phyloP scores from a whole-genome alignment of 495 filamentous ascomycete species.

The Neurospora sp. region DNA sequence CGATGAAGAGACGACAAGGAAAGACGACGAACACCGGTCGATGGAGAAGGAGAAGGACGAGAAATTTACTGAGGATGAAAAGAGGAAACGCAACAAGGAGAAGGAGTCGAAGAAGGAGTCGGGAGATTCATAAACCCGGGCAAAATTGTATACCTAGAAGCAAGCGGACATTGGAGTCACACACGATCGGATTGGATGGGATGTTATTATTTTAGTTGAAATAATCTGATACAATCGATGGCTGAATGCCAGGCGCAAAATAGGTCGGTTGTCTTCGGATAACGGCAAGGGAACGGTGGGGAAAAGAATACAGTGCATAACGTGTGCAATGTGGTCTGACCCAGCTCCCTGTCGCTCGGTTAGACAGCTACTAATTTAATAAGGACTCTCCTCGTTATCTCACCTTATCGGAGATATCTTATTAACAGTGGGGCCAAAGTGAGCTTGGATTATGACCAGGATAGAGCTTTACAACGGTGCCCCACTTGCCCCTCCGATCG shows the following conservation, averaged over 20 bases:
- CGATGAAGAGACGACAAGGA: conserved; percentile 47
- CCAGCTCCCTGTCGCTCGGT: not conserved
- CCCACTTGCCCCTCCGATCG: not conserved
- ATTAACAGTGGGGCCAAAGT: not conserved
- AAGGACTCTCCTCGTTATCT: accelerated
- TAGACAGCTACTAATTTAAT: not conserved
- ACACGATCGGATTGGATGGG: not conserved
- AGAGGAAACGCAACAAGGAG: conserved; percentile 27
- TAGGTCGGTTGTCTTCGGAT: not conserved
- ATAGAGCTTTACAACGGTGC: not conserved
- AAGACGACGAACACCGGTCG: conserved; percentile 13
- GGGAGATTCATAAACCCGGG: not conserved
- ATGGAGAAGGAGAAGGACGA: conserved; percentile 35
- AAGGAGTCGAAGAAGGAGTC: not conserved
- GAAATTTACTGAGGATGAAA: conserved; percentile 36
- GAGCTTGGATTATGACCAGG: not conserved
- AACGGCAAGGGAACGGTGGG: no score
- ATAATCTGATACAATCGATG: not conserved
- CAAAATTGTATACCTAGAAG: not conserved
- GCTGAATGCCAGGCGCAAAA: not conserved
- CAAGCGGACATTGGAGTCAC: not conserved
- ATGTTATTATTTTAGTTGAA: not conserved
- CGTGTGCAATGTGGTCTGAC: not conserved
- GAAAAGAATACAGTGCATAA: not conserved
- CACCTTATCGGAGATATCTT: not conserved